Evolutionary conservation across 1,284 basidiomycete genomes (phyloP), one percentile per base, ranked within the genome.

Genomic region (Sporisorium reilianum): DNA sequence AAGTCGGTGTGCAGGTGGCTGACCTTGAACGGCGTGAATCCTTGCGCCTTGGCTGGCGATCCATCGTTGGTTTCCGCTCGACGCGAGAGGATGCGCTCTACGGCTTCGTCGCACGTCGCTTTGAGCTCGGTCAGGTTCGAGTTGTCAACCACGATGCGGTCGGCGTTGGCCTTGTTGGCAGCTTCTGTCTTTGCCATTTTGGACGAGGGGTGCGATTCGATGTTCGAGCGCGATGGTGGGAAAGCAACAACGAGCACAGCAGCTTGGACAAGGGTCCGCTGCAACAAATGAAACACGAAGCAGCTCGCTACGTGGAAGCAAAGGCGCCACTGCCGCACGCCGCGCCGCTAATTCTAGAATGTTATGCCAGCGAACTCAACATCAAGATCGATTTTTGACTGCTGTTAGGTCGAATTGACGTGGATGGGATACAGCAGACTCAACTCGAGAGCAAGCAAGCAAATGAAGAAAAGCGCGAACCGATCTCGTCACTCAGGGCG

Each of bases 91-190:
- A 70, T 70, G 46, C 79, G 53, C 53, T 82, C 79, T 0, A 82
- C 80, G 4, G 80, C 80, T 40, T 82, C 80, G 30, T 82, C 80
- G 64, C 79, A 80, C 1, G 80, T 80, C 25, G 63, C 50, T 60
- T 82, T 82, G 49, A 82, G 76, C 55, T 82, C 80, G 40, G 59
- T 44, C 16, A 77, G 59, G 38, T 79, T 80, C n/a, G 72, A 64
- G 53, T 75, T 79, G 70, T 82, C 79, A 16, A 82, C 71, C 52
- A 79, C 60, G 53, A 81, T 75, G 18, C 67, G 64, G 20, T 80
- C 69, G 32, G n/a, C n/a, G 22, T 42, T 58, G 38, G 28, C 12
- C 12, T 60, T 51, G 1, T 44, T 30, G 25, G 50, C 53, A 23
- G 28, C 12, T 2, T 42, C 28, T 49, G 36, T 10, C 26, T 61